Conservation (phyloP, 768 basidiomycete species). For the Serendipita sp. region DNA sequence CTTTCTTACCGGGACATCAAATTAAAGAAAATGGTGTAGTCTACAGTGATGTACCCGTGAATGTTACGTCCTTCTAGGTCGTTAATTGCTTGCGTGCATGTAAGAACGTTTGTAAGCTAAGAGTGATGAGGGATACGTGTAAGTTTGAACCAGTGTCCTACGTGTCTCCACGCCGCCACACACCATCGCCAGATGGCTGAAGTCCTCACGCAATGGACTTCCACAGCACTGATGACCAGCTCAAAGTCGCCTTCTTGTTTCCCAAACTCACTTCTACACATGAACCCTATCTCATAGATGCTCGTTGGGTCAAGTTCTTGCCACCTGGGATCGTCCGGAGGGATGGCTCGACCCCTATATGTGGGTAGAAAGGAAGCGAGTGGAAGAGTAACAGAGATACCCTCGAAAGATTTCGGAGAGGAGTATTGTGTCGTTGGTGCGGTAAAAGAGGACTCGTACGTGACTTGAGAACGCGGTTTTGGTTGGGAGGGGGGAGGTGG, state of each 20-base stretch:
- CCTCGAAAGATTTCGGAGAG: not conserved
- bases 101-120: not conserved
- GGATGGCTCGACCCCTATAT: conserved; percentile 18
- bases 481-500: not conserved
- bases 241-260: conserved; percentile 20
- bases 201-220: conserved; percentile 9
- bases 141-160: not conserved
- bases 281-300: conserved; percentile 19
- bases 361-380: conserved; percentile 18
- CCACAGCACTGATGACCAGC: conserved; percentile 14
- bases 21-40: conserved; percentile 4
- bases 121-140: not conserved
- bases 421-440: not conserved
- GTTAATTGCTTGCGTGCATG: not conserved
- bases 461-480: not conserved
- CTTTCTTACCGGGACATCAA: not conserved
- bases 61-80: conserved; percentile 3
- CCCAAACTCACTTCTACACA: conserved; percentile 22
- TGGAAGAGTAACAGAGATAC: conserved; percentile 10
- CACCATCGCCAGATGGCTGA: not conserved
- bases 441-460: not conserved
- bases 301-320: conserved; percentile 14
- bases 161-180: not conserved
- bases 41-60: not conserved
- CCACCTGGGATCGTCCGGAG: conserved; percentile 13